Evolutionary conservation across 2,329 filamentous ascomycete species (phyloP).

Genomic region (Tolypocladium inflatum): DNA sequence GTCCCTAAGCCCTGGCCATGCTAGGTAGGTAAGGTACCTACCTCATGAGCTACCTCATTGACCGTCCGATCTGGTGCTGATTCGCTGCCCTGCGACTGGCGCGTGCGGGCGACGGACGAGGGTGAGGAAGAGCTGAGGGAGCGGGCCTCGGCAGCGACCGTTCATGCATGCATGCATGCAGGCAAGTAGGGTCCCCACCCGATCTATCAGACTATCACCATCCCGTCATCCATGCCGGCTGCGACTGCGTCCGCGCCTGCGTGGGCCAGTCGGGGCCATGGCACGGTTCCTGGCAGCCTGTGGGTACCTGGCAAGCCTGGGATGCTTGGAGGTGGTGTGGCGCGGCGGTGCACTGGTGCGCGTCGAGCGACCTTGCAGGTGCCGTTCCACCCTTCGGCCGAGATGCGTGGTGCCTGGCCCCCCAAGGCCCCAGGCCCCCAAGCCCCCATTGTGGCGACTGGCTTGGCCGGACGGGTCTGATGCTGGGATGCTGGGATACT

Average conservation of each 20-base stretch:
- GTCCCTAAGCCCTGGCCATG: not conserved
- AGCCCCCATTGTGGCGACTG: not conserved
- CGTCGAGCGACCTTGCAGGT: not conserved
- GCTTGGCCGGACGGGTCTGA: not conserved
- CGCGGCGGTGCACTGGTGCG: not conserved
- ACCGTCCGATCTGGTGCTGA: not conserved
- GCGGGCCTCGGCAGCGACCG: not conserved
- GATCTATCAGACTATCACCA: not conserved
- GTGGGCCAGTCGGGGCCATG: not conserved
- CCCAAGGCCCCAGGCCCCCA: not conserved
- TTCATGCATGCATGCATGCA: not conserved
- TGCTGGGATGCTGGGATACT: not conserved
- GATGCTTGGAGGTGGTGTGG: not conserved
- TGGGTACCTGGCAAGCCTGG: not conserved
- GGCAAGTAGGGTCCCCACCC: not conserved
- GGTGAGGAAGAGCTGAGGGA: not conserved
- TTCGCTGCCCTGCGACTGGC: not conserved
- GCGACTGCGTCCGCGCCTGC: not conserved
- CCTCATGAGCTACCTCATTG: not conserved
- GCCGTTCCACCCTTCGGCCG: not conserved
- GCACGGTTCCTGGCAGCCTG: not conserved
- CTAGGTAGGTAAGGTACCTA: not conserved
- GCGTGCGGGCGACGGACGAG: not conserved
- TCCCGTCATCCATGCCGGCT: not conserved
- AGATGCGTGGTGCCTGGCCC: not conserved